Base-by-base conservation (phyloP, 2,329 filamentous ascomycete species). In the Herpotrichia juniperi region DNA sequence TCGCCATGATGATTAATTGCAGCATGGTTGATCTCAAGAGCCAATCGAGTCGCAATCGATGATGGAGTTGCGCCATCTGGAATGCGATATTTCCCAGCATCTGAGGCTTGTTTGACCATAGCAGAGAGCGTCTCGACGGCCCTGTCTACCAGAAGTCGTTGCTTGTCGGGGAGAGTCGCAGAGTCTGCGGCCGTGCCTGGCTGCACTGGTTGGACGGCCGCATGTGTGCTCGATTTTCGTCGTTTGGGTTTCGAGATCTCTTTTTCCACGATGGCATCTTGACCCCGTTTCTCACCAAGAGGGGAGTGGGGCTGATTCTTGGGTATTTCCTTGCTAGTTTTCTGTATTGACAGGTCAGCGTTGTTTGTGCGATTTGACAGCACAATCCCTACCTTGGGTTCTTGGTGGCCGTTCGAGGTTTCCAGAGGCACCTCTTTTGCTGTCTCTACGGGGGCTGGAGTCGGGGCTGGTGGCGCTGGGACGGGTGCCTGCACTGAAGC, bases 11-110 rank as follows among this genome's bases (percentile, higher is more conserved):
- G 80, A 61, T 81, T 75, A 69, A 83, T 81, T 52, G 86, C 76
- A 54, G 83, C 81, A 63, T 91, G 85, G 76, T 97, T 93, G 55
- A 97, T 88, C 58, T 91, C 84, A 22, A 96, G 77, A 12, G 89
- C 90, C 40, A 93, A 82, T 19, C 82, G 82, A 66, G 89, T 87
- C 10, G 88, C 87, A 52, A 90, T 78, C 9, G 81, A 81, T 43
- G 88, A 85, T 12, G 83, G 79, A 0, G 84, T 85, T 49, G 86
- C 81, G 42, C 84, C 87, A 45, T 87, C 81, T 1, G 86, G 82
- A 16, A 92, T 76, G 22, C 78, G 76, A 61, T 87, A 87, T 9
- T 83, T 78, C 14, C 84, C 83, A 49, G 83, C 80, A 71, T 91
- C 90, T 57, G 87, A 82, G 28, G 89, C 85, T 30, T 79, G 74